Evolutionary conservation across 164 flowering plant genomes (phyloP).

Genomic region (Aristolochia contorta): DNA sequence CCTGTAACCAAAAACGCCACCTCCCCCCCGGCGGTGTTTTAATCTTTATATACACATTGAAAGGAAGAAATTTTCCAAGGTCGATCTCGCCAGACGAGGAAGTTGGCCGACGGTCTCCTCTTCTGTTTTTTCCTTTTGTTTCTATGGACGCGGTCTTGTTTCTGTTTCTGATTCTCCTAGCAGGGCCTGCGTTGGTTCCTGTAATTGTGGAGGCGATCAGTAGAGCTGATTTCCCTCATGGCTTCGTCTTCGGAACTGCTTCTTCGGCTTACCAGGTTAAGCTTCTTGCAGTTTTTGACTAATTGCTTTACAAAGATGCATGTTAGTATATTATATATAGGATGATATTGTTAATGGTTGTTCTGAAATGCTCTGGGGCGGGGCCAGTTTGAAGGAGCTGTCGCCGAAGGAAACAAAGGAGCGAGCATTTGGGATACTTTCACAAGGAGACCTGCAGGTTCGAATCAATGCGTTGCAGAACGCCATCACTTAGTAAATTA

Average conservation of each 20-base stretch:
- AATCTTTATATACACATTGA: no score
- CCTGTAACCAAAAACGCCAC: no score
- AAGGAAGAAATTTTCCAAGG: no score
- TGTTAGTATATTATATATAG: no score
- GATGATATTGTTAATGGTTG: neutral
- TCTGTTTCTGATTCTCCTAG: neutral
- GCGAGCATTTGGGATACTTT: conserved; percentile 82
- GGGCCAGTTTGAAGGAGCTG: conserved; percentile 81
- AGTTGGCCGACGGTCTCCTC: no score
- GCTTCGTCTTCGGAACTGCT: conserved; percentile 76
- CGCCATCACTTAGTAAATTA: no score
- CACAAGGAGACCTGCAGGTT: conserved; percentile 40
- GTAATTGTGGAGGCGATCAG: conserved; percentile 26
- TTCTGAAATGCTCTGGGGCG: no score
- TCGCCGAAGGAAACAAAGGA: conserved; percentile 68
- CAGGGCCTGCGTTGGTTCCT: conserved; percentile 1
- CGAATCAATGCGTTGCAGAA: neutral
- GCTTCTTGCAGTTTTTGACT: no score
- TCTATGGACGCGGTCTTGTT: neutral
- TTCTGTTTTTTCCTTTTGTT: neutral
- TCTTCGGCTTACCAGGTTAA: conserved; percentile 95
- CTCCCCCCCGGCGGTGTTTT: no score
- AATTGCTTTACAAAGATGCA: no score
- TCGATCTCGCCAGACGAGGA: no score
- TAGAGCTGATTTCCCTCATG: conserved; percentile 67